Conservation (phyloP, 2,329 filamentous ascomycete genomes). For the Colletotrichum cereale region DNA sequence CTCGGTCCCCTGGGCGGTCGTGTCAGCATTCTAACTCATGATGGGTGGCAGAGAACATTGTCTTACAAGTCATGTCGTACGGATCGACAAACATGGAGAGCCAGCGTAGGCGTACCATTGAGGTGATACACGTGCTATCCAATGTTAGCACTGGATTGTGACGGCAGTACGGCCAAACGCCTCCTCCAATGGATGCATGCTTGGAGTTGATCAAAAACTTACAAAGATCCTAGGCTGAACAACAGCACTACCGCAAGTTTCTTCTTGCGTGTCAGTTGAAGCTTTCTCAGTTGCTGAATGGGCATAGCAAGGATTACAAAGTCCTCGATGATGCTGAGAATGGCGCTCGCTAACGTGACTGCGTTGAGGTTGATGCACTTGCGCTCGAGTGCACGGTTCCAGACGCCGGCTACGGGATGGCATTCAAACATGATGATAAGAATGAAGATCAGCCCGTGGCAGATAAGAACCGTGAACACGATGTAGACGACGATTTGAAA, state of each 20-base stretch:
- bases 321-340: slow-evolving; percentile 39
- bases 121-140: slow-evolving; percentile 39
- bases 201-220: not conserved
- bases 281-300: slow-evolving; percentile 32
- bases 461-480: slow-evolving; percentile 32
- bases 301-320: slow-evolving; percentile 37
- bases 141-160: not conserved
- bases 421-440: slow-evolving; percentile 43
- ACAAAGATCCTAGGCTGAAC: slow-evolving; percentile 42
- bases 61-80: slow-evolving; percentile 28
- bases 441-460: slow-evolving; percentile 41
- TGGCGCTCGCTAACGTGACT: slow-evolving; percentile 24
- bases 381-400: slow-evolving; percentile 35
- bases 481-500: slow-evolving; percentile 36
- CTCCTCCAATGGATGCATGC: not conserved
- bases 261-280: slow-evolving; percentile 29
- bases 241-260: slow-evolving; percentile 32
- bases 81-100: slow-evolving; percentile 30
- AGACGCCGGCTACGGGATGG: slow-evolving; percentile 37
- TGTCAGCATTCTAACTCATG: not conserved
- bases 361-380: slow-evolving; percentile 37
- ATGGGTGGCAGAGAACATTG: not conserved
- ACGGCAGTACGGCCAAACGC: not conserved
- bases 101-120: slow-evolving; percentile 36
- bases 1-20: slow-evolving; percentile 43